A percentile compares a stretch with the other conserved stretches of the same genome.
phyloP scores from a whole-genome alignment of 257 asterid species.

The Gardenia jasminoides region DNA sequence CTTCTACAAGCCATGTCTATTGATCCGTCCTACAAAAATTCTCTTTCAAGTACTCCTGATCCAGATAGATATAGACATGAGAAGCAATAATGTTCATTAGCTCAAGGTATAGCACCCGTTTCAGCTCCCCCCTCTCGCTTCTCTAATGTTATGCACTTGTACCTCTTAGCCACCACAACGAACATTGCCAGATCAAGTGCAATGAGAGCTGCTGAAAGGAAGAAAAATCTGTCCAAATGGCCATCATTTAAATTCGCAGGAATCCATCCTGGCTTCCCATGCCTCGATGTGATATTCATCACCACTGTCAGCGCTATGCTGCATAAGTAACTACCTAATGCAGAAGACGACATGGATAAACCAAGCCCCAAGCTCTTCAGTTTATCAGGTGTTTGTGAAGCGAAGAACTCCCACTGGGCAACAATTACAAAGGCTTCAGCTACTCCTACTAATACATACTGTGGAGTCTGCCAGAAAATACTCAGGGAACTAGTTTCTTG shows the following conservation, averaged over 20 bases:
- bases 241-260: conserved; percentile 72
- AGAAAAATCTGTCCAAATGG: conserved; percentile 80
- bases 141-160: conserved; percentile 49
- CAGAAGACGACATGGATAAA: conserved; percentile 75
- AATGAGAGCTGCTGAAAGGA: conserved; percentile 61
- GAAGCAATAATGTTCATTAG: background rate
- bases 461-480: conserved; percentile 81
- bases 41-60: background rate
- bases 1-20: background rate
- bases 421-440: conserved; percentile 78
- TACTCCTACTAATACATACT: conserved; percentile 75
- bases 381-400: conserved; percentile 63
- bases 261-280: conserved; percentile 78
- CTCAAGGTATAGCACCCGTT: conserved; percentile 28
- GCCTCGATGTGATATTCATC: conserved; percentile 57
- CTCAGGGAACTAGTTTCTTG: conserved; percentile 60
- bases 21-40: too few species aligned
- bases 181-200: conserved; percentile 60
- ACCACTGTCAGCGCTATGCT: conserved; percentile 52
- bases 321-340: conserved; percentile 76
- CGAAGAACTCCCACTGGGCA: conserved; percentile 81
- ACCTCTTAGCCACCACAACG: conserved; percentile 61
- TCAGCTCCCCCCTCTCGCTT: conserved; percentile 40
- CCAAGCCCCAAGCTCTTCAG: conserved; percentile 77
- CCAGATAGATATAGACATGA: background rate